A percentile compares a stretch with the other conserved stretches of the same genome.
Evolutionary conservation across 371 early-diverging fungal genomes (phyloP).

Genomic region (Fennellomyces sp.): DNA sequence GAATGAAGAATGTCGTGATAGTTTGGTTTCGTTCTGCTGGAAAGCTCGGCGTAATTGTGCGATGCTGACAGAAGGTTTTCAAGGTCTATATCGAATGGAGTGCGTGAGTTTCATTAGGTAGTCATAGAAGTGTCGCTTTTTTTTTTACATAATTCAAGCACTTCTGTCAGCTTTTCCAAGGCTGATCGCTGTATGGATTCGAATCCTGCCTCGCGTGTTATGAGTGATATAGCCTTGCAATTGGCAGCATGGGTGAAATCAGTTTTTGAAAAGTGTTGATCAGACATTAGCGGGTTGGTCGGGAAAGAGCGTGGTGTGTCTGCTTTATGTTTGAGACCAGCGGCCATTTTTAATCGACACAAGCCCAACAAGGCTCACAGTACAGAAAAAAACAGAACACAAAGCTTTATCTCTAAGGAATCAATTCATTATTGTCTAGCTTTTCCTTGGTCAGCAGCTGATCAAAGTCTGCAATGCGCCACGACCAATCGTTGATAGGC

Average conservation of each 20-base stretch:
- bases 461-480: constrained; percentile 62
- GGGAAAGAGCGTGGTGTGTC: neutral
- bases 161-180: constrained; percentile 41
- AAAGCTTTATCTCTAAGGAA: neutral
- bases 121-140: neutral
- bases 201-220: constrained; percentile 51
- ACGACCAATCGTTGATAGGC: constrained; percentile 59
- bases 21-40: constrained; percentile 55
- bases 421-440: constrained; percentile 24
- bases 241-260: constrained; percentile 17
- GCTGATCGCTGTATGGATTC: constrained; percentile 51
- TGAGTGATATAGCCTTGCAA: constrained; percentile 29
- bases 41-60: constrained; percentile 56
- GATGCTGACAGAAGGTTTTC: constrained; percentile 48
- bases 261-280: neutral
- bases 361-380: no score
- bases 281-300: neutral
- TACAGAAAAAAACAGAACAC: neutral
- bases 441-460: constrained; percentile 58
- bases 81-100: constrained; percentile 37
- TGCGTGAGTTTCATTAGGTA: neutral
- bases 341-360: no score
- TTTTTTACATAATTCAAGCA: constrained; percentile 50
- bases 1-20: constrained; percentile 56
- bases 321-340: neutral